These are phyloP conservation scores for Dillenia turbinata DNA, from an alignment of 164 flowering plant genomes.

Conservation along the genomic window DNA sequence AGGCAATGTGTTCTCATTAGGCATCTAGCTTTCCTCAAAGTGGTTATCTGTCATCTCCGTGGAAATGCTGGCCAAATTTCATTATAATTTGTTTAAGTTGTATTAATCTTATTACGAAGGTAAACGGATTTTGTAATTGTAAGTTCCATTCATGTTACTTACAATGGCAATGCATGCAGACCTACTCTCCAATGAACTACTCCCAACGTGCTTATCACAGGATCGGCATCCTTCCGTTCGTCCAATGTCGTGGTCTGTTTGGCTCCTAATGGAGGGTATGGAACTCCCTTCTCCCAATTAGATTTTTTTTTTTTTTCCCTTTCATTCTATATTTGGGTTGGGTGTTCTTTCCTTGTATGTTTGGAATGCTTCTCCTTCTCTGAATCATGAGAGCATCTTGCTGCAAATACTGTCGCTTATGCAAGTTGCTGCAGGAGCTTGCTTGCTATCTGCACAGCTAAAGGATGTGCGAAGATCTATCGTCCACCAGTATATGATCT, in stretches of 20 bases:
- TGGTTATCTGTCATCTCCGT: no score
- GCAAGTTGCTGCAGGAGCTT: conserved; percentile 56
- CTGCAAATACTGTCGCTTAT: background rate
- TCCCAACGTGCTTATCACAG: conserved; percentile 52
- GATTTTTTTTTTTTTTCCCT: no score
- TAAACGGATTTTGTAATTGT: background rate
- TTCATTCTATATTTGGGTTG: background rate
- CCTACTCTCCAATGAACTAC: conserved; percentile 46
- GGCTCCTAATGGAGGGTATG: conserved; percentile 79
- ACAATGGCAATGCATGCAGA: conserved; percentile 30
- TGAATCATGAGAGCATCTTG: background rate
- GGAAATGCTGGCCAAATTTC: no score
- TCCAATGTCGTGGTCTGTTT: conserved; percentile 91
- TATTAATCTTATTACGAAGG: conserved; percentile 1
- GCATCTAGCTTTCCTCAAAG: no score
- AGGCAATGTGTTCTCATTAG: no score
- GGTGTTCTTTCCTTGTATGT: background rate
- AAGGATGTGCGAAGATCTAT: conserved; percentile 79
- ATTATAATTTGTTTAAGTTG: background rate
- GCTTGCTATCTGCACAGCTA: conserved; percentile 86
- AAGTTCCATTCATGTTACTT: background rate
- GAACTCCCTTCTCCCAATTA: background rate
- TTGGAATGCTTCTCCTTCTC: background rate
- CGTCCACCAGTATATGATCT: conserved; percentile 76
- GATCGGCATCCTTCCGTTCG: conserved; percentile 64